Conservation (phyloP, 106 monocot species). For the Dendrobium catenatum region DNA sequence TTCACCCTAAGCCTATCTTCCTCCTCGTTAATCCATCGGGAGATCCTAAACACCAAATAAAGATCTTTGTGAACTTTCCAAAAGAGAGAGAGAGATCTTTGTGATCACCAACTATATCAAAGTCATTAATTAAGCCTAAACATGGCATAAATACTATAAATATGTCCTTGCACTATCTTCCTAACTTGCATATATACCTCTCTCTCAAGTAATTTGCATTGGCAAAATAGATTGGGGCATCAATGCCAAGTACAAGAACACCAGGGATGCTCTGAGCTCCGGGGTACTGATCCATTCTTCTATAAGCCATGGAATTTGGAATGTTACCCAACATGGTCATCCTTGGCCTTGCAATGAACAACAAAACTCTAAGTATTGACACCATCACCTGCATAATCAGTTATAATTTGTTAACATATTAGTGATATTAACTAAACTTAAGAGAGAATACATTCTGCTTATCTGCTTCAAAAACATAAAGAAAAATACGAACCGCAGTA, state of each 20-base stretch:
- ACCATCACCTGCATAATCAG: slow-evolving; percentile 38
- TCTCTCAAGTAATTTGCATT: slow-evolving; percentile 85
- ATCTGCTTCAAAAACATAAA: background rate
- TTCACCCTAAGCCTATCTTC: slow-evolving; percentile 41
- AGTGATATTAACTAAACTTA: too few species aligned
- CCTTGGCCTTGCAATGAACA: slow-evolving; percentile 81
- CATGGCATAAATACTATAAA: too few species aligned
- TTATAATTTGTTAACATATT: background rate
- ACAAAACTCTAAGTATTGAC: slow-evolving; percentile 64
- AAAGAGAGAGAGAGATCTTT: background rate
- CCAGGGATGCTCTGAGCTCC: slow-evolving; percentile 56
- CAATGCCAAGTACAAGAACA: slow-evolving; percentile 65
- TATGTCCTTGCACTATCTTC: too few species aligned
- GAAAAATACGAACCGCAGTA: slow-evolving; percentile 28
- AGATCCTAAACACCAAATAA: slow-evolving; percentile 36
- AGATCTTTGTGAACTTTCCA: background rate
- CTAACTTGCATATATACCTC: slow-evolving; percentile 29
- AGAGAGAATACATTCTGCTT: background rate
- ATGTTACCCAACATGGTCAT: slow-evolving; percentile 73
- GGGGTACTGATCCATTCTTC: slow-evolving; percentile 74
- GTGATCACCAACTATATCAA: too few species aligned
- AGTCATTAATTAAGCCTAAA: too few species aligned
- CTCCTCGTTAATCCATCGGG: slow-evolving; percentile 81
- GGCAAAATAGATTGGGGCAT: slow-evolving; percentile 82
- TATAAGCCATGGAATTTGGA: slow-evolving; percentile 67